A percentile compares a stretch with the other conserved stretches of the same genome.
These are phyloP conservation scores for Neolentinus lepideus DNA, from an alignment of 1,284 basidiomycete genomes.

Conservation along the genomic window DNA sequence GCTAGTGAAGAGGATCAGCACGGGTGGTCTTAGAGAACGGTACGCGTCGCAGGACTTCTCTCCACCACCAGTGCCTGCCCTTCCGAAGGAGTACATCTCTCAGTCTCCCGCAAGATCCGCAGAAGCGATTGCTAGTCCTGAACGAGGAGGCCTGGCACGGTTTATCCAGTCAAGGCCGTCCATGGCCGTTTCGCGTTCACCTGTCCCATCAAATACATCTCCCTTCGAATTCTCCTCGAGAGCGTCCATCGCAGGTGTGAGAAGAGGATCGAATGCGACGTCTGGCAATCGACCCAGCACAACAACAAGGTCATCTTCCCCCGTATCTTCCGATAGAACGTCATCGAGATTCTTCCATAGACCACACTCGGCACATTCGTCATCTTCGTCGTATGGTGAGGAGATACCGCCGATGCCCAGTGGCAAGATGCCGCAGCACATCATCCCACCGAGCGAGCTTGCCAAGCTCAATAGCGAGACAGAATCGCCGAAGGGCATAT, in stretches of 20 bases:
- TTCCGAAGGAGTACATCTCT: constrained; percentile 35
- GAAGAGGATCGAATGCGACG: constrained; percentile 10
- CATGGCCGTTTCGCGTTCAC: constrained; percentile 19
- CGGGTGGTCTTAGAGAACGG: constrained; percentile 53
- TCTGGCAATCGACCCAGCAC: constrained; percentile 26
- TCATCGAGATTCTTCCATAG: constrained; percentile 44
- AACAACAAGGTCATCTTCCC: constrained; percentile 46
- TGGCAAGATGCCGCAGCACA: constrained; percentile 30
- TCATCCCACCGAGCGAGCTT: constrained; percentile 45
- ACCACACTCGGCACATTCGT: constrained; percentile 42
- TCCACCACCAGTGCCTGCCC: constrained; percentile 55
- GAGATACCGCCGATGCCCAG: constrained; percentile 31
- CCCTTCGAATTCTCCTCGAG: background rate
- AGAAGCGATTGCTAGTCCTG: constrained; percentile 6
- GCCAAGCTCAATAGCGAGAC: constrained; percentile 14
- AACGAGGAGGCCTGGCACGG: constrained; percentile 12
- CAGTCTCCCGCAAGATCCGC: constrained; percentile 8
- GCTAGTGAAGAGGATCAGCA: constrained; percentile 62
- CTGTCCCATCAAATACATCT: background rate
- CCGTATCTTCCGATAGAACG: constrained; percentile 46
- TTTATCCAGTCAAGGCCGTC: constrained; percentile 25
- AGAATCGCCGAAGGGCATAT: background rate
- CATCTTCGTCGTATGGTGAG: constrained; percentile 48
- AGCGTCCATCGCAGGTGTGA: background rate
- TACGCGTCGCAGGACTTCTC: constrained; percentile 23